A percentile compares a stretch with the other conserved stretches of the same genome.
phyloP scores from a whole-genome alignment of 208 protist genomes.

The Trypanosoma brucei region DNA sequence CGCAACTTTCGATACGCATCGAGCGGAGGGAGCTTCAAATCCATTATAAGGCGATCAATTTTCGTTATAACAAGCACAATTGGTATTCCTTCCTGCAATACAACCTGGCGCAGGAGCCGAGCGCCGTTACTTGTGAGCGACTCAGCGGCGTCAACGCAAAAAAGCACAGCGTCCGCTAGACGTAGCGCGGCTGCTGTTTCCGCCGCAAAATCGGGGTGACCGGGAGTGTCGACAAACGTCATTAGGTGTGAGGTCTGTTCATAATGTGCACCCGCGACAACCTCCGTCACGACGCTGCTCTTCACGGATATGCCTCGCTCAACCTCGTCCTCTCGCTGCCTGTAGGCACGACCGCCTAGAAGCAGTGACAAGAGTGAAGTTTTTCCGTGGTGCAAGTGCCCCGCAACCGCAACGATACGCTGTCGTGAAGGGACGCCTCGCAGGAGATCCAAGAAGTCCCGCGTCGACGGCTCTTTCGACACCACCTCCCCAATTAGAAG shows the following conservation, averaged over 20 bases:
- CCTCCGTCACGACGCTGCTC: constrained; percentile 52
- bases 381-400: constrained; percentile 97
- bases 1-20: constrained; percentile 98
- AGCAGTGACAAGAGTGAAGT: constrained; percentile 92
- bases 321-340: constrained; percentile 52
- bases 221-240: constrained; percentile 98
- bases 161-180: constrained; percentile 93
- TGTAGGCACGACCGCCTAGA: constrained; percentile 35
- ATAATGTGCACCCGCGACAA: constrained; percentile 37
- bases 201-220: constrained; percentile 96
- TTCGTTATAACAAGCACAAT: constrained; percentile 96
- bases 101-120: constrained; percentile 76
- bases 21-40: constrained; percentile 97
- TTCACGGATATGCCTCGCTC: constrained; percentile 65
- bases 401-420: constrained; percentile 93
- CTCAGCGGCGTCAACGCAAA: constrained; percentile 98
- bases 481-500: constrained; percentile 20
- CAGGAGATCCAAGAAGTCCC: constrained; percentile 44
- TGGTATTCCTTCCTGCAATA: constrained; percentile 75
- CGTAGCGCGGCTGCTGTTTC: constrained; percentile 91
- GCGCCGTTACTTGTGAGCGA: constrained; percentile 86
- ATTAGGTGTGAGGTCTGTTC: constrained; percentile 76
- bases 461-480: constrained; percentile 3
- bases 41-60: constrained; percentile 97
- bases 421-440: constrained; percentile 70